phyloP scores from a whole-genome alignment of 352 stramenopile species.

The Pythium phragmitis region DNA sequence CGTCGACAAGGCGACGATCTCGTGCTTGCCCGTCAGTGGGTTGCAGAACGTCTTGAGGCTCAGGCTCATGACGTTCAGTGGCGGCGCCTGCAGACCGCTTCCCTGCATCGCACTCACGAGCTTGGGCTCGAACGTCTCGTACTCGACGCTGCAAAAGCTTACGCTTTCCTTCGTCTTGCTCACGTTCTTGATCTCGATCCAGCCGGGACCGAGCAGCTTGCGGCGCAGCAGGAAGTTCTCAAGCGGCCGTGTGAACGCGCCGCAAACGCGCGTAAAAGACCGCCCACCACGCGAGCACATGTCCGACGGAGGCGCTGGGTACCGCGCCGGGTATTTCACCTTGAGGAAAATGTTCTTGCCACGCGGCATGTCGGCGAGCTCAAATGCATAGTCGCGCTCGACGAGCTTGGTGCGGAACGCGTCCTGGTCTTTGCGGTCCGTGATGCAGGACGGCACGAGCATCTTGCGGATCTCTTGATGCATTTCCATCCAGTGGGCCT shows the following conservation, averaged over 20 bases:
- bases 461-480: conserved; percentile 92
- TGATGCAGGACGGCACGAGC: conserved; percentile 84
- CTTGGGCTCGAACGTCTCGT: conserved; percentile 91
- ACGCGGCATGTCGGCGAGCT: conserved; percentile 93
- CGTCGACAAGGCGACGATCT: conserved; percentile 90
- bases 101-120: conserved; percentile 81
- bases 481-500: conserved; percentile 82
- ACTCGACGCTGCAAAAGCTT: conserved; percentile 95
- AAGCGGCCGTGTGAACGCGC: conserved; percentile 89
- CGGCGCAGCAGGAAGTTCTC: conserved; percentile 98
- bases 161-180: conserved; percentile 57
- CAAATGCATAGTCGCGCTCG: conserved; percentile 97
- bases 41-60: conserved; percentile 98
- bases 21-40: conserved; percentile 94
- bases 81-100: conserved; percentile 69
- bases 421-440: conserved; percentile 68
- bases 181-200: conserved; percentile 95
- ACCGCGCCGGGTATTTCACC: conserved; percentile 95
- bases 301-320: conserved; percentile 78
- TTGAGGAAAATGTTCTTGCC: conserved; percentile 97
- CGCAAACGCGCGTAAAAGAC: conserved; percentile 95
- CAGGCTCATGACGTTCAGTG: conserved; percentile 95
- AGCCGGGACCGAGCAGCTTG: conserved; percentile 97
- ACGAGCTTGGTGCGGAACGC: conserved; percentile 95
- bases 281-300: conserved; percentile 88